Conservation (phyloP, 257 asterid species). For the Lantana camara region DNA sequence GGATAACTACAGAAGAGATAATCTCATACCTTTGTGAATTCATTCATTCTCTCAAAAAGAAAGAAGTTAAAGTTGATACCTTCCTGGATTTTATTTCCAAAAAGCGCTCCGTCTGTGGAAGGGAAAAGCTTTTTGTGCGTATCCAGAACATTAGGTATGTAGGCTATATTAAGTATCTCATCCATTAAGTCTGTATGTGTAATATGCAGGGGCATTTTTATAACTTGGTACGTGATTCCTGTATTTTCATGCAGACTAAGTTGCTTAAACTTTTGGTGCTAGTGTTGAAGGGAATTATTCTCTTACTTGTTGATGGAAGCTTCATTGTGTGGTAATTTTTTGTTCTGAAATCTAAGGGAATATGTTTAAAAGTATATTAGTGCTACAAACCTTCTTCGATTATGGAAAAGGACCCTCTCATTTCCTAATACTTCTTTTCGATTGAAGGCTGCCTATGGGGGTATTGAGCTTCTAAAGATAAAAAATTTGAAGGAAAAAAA, state of each 20-base stretch:
- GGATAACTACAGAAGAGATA: slow-evolving; percentile 69
- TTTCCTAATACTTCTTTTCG: too few relatives aligned
- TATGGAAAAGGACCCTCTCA: too few relatives aligned
- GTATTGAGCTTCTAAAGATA: too few relatives aligned
- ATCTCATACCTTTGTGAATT: slow-evolving; percentile 68
- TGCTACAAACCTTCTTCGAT: too few relatives aligned
- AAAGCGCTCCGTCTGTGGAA: slow-evolving; percentile 55
- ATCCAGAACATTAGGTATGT: slow-evolving; percentile 80
- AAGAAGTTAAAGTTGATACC: slow-evolving; percentile 45
- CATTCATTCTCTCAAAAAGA: slow-evolving; percentile 43
- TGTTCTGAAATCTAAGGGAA: too few relatives aligned
- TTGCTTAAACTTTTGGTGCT: not conserved
- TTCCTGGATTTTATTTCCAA: slow-evolving; percentile 69
- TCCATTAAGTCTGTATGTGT: too few relatives aligned
- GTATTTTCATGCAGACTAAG: not conserved
- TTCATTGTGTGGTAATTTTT: too few relatives aligned
- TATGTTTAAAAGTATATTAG: too few relatives aligned
- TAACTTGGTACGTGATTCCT: slow-evolving; percentile 2
- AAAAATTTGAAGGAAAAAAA: too few relatives aligned
- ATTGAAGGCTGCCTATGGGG: too few relatives aligned
- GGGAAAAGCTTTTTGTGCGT: slow-evolving; percentile 77
- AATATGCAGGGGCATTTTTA: not conserved
- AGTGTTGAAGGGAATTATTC: not conserved
- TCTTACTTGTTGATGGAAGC: not conserved
- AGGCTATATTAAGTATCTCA: not conserved